These are phyloP conservation scores for Fusarium acutatum DNA, from an alignment of 2,329 filamentous ascomycete genomes.

Conservation along the genomic window DNA sequence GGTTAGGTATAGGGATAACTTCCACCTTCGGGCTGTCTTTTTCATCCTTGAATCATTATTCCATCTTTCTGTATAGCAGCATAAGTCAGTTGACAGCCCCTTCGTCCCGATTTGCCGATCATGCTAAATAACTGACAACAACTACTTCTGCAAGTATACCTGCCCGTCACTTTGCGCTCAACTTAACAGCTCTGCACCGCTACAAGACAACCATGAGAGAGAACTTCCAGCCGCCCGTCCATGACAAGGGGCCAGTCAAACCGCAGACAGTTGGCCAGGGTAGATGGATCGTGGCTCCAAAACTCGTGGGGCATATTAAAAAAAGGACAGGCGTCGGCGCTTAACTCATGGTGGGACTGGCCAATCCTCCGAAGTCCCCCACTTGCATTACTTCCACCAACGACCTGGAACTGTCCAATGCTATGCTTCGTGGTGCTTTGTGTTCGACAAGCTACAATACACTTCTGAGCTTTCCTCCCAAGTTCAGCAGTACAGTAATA, in stretches of 20 bases:
- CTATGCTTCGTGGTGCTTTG: slow-evolving; percentile 3
- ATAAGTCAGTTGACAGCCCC: not conserved
- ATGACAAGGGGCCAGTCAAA: slow-evolving; percentile 31
- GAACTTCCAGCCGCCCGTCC: slow-evolving; percentile 32
- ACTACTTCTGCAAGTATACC: slow-evolving; percentile 5
- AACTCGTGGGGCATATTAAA: slow-evolving; percentile 57
- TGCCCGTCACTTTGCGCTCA: slow-evolving; percentile 31
- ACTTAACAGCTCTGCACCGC: slow-evolving; percentile 4
- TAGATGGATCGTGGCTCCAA: slow-evolving; percentile 37
- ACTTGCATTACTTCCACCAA: slow-evolving; percentile 49
- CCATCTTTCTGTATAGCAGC: not conserved
- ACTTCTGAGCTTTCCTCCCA: not conserved
- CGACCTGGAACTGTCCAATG: slow-evolving; percentile 47
- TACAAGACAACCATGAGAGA: slow-evolving; percentile 16
- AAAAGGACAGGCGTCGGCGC: slow-evolving; percentile 64
- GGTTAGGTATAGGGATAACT: not conserved
- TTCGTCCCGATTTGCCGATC: not conserved
- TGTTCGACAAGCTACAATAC: slow-evolving; percentile 3
- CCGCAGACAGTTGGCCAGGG: slow-evolving; percentile 28
- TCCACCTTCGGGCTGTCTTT: not conserved
- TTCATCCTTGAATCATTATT: not conserved
- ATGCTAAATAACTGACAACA: not conserved
- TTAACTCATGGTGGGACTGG: slow-evolving; percentile 55
- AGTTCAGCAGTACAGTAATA: slow-evolving; percentile 2
- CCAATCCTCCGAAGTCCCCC: slow-evolving; percentile 40